These are phyloP conservation scores for Chrysoporthe cubensis DNA, from an alignment of 2,329 filamentous ascomycete species.

Conservation along the genomic window DNA sequence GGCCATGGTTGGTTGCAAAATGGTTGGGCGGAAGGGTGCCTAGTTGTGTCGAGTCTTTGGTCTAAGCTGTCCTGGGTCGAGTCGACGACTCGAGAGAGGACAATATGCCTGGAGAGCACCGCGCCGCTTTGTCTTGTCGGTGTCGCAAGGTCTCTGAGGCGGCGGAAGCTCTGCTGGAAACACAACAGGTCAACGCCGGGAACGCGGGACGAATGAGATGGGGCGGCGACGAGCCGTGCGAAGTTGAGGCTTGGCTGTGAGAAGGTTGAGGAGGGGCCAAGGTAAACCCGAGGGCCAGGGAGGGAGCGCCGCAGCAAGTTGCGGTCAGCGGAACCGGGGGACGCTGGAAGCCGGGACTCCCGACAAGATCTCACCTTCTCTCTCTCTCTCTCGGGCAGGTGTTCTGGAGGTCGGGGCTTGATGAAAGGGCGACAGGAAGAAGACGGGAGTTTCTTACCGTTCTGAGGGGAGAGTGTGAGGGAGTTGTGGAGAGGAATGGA, in stretches of 20 bases:
- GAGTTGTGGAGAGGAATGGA: neutral
- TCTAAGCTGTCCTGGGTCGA: neutral
- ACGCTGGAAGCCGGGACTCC: slow-evolving; percentile 7
- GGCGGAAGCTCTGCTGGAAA: neutral
- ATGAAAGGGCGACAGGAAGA: neutral
- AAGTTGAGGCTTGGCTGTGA: neutral
- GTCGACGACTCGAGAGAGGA: slow-evolving; percentile 18
- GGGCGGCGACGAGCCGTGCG: neutral
- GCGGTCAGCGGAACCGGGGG: slow-evolving; percentile 25
- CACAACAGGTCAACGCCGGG: neutral
- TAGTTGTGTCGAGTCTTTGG: neutral
- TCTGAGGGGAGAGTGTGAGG: neutral
- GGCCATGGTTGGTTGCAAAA: slow-evolving; percentile 48
- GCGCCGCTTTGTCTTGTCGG: slow-evolving; percentile 5
- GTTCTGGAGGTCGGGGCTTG: neutral
- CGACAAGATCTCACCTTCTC: neutral
- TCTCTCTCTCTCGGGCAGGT: too few relatives aligned
- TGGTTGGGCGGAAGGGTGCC: neutral
- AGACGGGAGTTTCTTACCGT: neutral
- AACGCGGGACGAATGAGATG: neutral
- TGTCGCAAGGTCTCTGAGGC: neutral
- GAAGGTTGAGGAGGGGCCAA: slow-evolving; percentile 9
- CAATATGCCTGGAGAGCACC: slow-evolving; percentile 2
- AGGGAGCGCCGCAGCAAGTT: slow-evolving; percentile 21
- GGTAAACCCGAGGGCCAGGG: slow-evolving; percentile 5